These are phyloP conservation scores for Plasmodium gonderi DNA, from an alignment of 169 alveolate genomes.

Conservation along the genomic window DNA sequence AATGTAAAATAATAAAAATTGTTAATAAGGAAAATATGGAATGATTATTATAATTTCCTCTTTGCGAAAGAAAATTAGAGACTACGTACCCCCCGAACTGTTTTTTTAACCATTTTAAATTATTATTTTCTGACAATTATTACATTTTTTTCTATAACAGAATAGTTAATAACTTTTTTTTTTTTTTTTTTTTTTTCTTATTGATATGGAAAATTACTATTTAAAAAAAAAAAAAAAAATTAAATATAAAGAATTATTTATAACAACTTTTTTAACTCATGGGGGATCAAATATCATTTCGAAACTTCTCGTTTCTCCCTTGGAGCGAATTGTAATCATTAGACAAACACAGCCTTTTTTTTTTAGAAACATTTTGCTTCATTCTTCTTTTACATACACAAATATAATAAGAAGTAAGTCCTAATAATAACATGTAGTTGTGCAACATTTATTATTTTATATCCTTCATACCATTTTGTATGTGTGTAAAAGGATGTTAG, in stretches of 20 bases:
- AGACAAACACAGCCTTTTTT: slow-evolving; percentile 62
- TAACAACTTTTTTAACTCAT: slow-evolving; percentile 70
- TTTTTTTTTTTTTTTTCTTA: background rate
- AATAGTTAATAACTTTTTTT: background rate
- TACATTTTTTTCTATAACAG: background rate
- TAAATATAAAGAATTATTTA: slow-evolving; percentile 52
- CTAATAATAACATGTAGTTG: no score
- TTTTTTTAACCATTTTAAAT: background rate
- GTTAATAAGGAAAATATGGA: background rate
- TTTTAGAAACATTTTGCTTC: slow-evolving; percentile 36
- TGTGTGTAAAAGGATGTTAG: no score
- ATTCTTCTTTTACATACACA: slow-evolving; percentile 41
- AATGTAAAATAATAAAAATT: background rate
- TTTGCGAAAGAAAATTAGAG: background rate
- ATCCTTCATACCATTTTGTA: no score
- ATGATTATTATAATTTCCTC: background rate
- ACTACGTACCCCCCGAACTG: background rate
- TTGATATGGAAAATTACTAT: slow-evolving; percentile 70
- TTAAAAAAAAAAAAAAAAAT: slow-evolving; percentile 72
- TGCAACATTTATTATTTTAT: no score
- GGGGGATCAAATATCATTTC: slow-evolving; percentile 74
- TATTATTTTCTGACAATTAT: background rate
- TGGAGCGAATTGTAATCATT: slow-evolving; percentile 63
- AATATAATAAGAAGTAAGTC: slow-evolving; percentile 57
- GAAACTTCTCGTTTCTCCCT: slow-evolving; percentile 48